A percentile compares a stretch with the other conserved stretches of the same genome.
phyloP scores from a whole-genome alignment of 2,329 filamentous ascomycete genomes.

The Paraphoma chrysanthemicola region DNA sequence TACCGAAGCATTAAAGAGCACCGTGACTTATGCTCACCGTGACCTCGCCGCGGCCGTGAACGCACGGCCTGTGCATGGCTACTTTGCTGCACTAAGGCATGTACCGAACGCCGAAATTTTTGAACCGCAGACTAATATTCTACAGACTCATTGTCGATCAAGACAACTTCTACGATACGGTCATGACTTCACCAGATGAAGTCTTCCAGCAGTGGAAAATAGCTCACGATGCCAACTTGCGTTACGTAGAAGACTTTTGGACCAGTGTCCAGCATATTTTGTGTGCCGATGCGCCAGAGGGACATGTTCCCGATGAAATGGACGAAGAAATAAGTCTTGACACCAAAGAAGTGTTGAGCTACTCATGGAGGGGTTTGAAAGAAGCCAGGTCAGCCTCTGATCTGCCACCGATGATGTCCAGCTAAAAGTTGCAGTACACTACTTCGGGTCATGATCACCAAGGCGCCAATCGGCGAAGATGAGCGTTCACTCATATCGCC shows the following conservation, averaged over 20 bases:
- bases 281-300: constrained; percentile 94
- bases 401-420: not conserved
- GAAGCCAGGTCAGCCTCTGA: constrained; percentile 75
- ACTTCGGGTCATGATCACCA: constrained; percentile 58
- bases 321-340: constrained; percentile 74
- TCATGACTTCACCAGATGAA: constrained; percentile 15
- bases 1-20: constrained; percentile 67
- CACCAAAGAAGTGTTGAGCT: constrained; percentile 90
- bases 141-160: constrained; percentile 58
- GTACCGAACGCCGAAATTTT: not conserved
- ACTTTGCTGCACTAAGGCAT: constrained; percentile 47
- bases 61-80: constrained; percentile 55
- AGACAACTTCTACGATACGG: constrained; percentile 38
- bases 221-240: constrained; percentile 65
- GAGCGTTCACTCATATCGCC: constrained; percentile 27
- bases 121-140: not conserved
- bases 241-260: constrained; percentile 76
- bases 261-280: constrained; percentile 75
- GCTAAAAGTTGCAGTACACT: constrained; percentile 65
- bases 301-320: constrained; percentile 79
- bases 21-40: constrained; percentile 66
- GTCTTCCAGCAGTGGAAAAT: constrained; percentile 36
- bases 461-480: constrained; percentile 41
- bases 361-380: constrained; percentile 93
- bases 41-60: constrained; percentile 69